phyloP scores from a whole-genome alignment of 2,329 filamentous ascomycete genomes.

The Botrytis paeoniae region DNA sequence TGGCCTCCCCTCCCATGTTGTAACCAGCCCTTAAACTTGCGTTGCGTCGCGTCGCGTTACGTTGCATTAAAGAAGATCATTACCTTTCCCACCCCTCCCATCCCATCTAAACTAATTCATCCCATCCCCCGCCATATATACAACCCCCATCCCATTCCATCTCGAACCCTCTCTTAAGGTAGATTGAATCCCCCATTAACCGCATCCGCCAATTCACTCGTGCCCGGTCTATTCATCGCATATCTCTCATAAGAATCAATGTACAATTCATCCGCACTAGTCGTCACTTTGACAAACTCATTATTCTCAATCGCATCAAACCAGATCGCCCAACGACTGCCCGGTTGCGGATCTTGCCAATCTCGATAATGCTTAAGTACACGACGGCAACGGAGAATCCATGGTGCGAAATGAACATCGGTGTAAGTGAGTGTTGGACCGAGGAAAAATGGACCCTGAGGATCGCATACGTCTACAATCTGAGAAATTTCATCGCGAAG shows the following conservation, averaged over 20 bases:
- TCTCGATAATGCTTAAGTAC: constrained; percentile 42
- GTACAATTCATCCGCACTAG: constrained; percentile 53
- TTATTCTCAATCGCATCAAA: constrained; percentile 41
- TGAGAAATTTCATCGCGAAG: constrained; percentile 62
- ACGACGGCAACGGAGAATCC: constrained; percentile 41
- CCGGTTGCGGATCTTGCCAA: constrained; percentile 40
- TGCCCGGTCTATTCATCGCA: constrained; percentile 59
- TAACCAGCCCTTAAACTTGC: background rate
- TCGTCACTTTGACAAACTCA: constrained; percentile 41
- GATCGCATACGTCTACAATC: constrained; percentile 39
- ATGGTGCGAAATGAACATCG: constrained; percentile 42
- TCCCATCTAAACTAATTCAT: background rate
- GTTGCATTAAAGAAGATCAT: background rate
- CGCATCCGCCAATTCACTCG: constrained; percentile 55
- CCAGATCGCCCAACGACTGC: constrained; percentile 40
- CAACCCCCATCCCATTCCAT: background rate
- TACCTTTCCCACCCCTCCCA: background rate
- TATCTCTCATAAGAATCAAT: constrained; percentile 68
- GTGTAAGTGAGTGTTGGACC: constrained; percentile 40
- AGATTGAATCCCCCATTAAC: constrained; percentile 51
- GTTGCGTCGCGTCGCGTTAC: background rate
- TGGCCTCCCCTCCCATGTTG: background rate
- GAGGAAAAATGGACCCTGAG: constrained; percentile 39
- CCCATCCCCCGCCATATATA: background rate
- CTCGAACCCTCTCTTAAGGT: constrained; percentile 21